Evolutionary conservation across 1,284 basidiomycete species (phyloP).

Genomic region (Heterobasidion parviporum): DNA sequence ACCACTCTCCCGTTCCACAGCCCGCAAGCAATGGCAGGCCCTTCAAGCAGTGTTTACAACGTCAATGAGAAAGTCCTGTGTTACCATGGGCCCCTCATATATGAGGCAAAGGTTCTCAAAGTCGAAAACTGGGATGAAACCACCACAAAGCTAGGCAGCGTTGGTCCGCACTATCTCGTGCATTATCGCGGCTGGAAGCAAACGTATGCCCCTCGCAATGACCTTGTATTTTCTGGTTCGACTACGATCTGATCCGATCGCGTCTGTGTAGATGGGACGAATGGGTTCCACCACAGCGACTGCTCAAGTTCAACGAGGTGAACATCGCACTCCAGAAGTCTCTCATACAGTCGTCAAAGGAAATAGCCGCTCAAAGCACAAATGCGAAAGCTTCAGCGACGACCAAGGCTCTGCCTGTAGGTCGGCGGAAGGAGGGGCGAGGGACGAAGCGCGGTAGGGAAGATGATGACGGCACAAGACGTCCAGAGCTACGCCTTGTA

Average conservation of each 20-base stretch:
- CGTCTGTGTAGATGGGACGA: neutral
- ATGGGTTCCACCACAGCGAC: slow-evolving; percentile 81
- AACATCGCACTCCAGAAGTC: slow-evolving; percentile 78
- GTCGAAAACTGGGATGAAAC: slow-evolving; percentile 68
- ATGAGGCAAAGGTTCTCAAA: slow-evolving; percentile 92
- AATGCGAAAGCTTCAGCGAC: slow-evolving; percentile 21
- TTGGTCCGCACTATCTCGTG: slow-evolving; percentile 86
- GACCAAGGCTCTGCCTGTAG: slow-evolving; percentile 26
- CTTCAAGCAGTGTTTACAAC: slow-evolving; percentile 21
- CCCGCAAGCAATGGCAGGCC: neutral
- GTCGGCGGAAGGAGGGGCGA: slow-evolving; percentile 44
- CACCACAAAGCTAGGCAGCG: slow-evolving; percentile 54
- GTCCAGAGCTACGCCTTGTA: slow-evolving; percentile 85
- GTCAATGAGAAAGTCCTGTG: slow-evolving; percentile 81
- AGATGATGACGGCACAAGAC: slow-evolving; percentile 62
- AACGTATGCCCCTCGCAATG: slow-evolving; percentile 53
- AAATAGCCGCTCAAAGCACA: slow-evolving; percentile 26
- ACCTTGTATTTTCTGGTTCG: neutral
- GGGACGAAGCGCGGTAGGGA: slow-evolving; percentile 58
- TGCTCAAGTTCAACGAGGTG: slow-evolving; percentile 83
- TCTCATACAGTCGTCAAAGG: slow-evolving; percentile 28
- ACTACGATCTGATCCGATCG: neutral
- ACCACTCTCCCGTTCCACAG: too few species aligned
- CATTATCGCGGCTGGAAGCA: slow-evolving; percentile 99
- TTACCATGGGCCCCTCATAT: slow-evolving; percentile 91